phyloP scores from a whole-genome alignment of 106 monocot species.

The Alisma plantagoaquatica region DNA sequence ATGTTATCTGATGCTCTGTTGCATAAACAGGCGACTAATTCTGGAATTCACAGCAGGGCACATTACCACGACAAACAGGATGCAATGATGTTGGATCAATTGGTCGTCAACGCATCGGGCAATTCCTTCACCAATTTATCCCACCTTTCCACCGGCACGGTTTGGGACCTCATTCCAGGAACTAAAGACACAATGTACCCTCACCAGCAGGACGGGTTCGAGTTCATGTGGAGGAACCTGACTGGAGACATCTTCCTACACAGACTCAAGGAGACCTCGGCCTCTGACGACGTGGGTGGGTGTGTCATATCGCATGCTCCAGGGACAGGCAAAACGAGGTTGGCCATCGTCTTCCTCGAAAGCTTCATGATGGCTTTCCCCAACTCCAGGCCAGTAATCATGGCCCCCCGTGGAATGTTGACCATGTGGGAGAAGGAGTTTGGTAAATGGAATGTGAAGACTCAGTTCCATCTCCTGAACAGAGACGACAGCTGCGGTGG shows the following conservation, averaged over 20 bases:
- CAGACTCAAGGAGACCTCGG: conserved; percentile 8
- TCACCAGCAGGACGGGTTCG: conserved; percentile 74
- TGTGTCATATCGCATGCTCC: conserved; percentile 83
- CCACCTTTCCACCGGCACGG: conserved; percentile 26
- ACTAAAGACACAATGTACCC: conserved; percentile 23
- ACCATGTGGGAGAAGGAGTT: conserved; percentile 63
- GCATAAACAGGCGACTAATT: conserved; percentile 30
- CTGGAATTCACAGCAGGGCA: conserved; percentile 6
- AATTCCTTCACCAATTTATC: background rate
- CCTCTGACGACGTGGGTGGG: conserved; percentile 16
- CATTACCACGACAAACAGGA: conserved; percentile 3
- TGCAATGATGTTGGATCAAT: conserved; percentile 9
- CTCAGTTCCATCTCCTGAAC: conserved; percentile 62
- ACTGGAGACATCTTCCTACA: conserved; percentile 29
- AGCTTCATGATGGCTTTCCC: conserved; percentile 50
- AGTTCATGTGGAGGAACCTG: conserved; percentile 50
- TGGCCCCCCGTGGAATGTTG: conserved; percentile 52
- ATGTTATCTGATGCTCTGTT: too few species aligned
- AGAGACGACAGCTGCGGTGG: conserved; percentile 15
- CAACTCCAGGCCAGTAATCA: conserved; percentile 44
- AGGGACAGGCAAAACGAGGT: conserved; percentile 73
- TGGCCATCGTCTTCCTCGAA: conserved; percentile 60
- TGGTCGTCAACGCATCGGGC: conserved; percentile 10
- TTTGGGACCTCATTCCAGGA: conserved; percentile 72
- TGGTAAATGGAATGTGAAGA: conserved; percentile 34